Conservation (phyloP, 257 asterid species). For the Solanum infundibuliforme region DNA sequence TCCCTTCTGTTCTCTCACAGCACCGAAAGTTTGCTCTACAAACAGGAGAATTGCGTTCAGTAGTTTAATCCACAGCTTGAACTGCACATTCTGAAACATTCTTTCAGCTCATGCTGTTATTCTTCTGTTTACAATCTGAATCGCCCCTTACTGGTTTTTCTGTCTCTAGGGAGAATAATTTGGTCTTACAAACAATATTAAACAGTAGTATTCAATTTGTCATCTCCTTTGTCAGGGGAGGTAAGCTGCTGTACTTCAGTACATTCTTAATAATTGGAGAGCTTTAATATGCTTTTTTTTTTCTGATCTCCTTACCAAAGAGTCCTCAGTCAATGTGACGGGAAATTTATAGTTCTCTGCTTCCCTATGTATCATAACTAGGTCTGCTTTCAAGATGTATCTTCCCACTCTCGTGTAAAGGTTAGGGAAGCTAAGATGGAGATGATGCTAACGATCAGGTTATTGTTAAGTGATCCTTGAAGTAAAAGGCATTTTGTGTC, state of each 20-base stretch:
- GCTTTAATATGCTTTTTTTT: background rate
- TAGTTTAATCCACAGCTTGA: constrained; percentile 18
- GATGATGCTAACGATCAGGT: background rate
- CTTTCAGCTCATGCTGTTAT: background rate
- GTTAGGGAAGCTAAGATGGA: no score
- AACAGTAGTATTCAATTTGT: background rate
- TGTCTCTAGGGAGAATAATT: background rate
- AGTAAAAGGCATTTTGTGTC: background rate
- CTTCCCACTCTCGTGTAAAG: background rate
- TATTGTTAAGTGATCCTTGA: background rate
- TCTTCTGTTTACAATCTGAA: background rate
- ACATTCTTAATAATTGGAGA: background rate
- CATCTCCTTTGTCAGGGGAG: background rate
- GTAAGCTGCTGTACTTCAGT: background rate
- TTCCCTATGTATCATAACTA: background rate
- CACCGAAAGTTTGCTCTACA: constrained; percentile 64
- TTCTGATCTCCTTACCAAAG: background rate
- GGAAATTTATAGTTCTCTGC: background rate
- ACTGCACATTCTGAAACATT: background rate
- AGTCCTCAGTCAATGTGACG: background rate
- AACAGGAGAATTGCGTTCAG: constrained; percentile 74
- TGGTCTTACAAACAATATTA: background rate
- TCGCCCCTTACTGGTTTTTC: background rate
- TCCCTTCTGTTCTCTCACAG: constrained; percentile 56
- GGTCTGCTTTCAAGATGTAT: background rate